Conservation (phyloP, 2,329 filamentous ascomycete genomes). For the Scytalidium lignicola region DNA sequence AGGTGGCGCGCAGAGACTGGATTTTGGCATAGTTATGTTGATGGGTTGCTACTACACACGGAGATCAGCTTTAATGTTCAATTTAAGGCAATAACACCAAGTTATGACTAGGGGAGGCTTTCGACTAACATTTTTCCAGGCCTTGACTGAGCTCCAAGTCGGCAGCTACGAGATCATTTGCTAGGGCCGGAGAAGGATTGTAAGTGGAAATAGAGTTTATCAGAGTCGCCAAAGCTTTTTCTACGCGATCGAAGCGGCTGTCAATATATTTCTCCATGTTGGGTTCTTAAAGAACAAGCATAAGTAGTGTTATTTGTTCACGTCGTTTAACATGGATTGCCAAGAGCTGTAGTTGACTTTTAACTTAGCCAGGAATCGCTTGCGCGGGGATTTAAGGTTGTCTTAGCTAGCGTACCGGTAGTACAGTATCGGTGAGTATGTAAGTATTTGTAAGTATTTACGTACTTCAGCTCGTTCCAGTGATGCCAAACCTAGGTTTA, state of each 20-base stretch:
- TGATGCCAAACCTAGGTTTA: no score
- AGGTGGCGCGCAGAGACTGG: conserved; percentile 60
- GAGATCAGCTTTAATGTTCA: not conserved
- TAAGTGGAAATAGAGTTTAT: conserved; percentile 80
- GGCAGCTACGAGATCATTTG: conserved; percentile 64
- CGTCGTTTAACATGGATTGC: not conserved
- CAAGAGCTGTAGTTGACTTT: not conserved
- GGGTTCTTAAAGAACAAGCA: not conserved
- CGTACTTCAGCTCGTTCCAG: no score
- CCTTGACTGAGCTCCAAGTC: conserved; percentile 63
- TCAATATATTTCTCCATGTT: conserved; percentile 60
- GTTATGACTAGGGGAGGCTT: not conserved
- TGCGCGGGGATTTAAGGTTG: not conserved
- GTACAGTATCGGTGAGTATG: no score
- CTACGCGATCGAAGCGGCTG: conserved; percentile 58
- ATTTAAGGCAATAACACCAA: not conserved
- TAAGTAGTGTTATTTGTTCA: no score
- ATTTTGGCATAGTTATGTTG: conserved; percentile 70
- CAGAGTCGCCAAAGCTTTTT: conserved; percentile 61
- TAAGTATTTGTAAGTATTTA: no score
- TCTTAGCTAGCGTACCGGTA: not conserved
- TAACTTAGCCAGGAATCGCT: no score
- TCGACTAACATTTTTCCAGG: conserved; percentile 54
- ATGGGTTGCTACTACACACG: conserved; percentile 58
- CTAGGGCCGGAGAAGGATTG: conserved; percentile 65